Evolutionary conservation across 1,284 basidiomycete species (phyloP).

Genomic region (Melampsora americana): DNA sequence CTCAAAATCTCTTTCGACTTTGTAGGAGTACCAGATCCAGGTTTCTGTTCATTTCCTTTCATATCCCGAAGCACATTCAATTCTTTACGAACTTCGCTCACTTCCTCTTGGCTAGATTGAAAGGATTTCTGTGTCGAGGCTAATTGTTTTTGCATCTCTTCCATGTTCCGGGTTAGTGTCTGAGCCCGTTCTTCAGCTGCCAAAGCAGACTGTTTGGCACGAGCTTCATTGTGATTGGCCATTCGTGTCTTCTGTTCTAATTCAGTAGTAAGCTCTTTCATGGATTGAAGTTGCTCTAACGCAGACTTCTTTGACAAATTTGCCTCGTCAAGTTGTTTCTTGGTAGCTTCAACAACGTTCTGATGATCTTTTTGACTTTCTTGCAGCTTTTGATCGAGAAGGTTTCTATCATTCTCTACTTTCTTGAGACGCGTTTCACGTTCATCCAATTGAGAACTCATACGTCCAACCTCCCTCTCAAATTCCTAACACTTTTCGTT

Average conservation of each 20-base stretch:
- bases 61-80: neutral
- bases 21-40: constrained; percentile 6
- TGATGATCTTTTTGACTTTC: constrained; percentile 15
- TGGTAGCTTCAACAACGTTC: neutral
- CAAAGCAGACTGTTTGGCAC: constrained; percentile 23
- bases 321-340: constrained; percentile 8
- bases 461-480: constrained; percentile 22
- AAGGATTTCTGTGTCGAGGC: neutral
- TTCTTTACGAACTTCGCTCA: constrained; percentile 23
- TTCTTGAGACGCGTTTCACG: constrained; percentile 30
- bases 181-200: constrained; percentile 11
- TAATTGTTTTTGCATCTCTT: constrained; percentile 4
- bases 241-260: constrained; percentile 30
- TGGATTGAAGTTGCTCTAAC: constrained; percentile 8
- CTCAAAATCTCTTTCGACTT: constrained; percentile 24
- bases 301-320: neutral
- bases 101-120: constrained; percentile 13
- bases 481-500: constrained; percentile 30
- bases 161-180: constrained; percentile 15
- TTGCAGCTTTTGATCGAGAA: constrained; percentile 28
- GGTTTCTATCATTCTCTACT: constrained; percentile 31
- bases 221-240: constrained; percentile 19
- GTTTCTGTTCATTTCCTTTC: neutral
- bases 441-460: constrained; percentile 24
- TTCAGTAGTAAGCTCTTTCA: constrained; percentile 18